Evolutionary conservation across 179 eudicot genomes (phyloP).

Genomic region (Sideroxylon spinosum): DNA sequence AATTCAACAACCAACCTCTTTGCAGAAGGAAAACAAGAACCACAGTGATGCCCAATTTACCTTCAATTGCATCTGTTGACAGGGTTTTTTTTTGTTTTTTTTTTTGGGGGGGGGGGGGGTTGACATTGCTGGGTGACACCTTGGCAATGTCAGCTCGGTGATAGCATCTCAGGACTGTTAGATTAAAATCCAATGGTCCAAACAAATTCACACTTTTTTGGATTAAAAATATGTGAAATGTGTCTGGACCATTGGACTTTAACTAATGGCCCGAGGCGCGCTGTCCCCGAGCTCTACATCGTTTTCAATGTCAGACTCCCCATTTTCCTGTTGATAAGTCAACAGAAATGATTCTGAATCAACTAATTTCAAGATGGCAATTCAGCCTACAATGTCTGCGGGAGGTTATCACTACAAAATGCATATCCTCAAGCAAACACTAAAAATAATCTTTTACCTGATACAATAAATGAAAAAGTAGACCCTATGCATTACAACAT

Average conservation of each 20-base stretch:
- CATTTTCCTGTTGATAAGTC: neutral
- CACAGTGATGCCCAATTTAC: neutral
- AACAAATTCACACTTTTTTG: no score
- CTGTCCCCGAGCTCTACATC: no score
- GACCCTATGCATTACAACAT: neutral
- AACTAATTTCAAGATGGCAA: slow-evolving; percentile 14
- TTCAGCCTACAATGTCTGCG: neutral
- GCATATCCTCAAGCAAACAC: neutral
- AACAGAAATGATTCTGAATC: neutral
- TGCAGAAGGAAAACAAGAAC: neutral
- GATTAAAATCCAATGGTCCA: no score
- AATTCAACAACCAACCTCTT: neutral
- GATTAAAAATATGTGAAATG: no score
- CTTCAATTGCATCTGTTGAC: neutral
- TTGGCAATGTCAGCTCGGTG: no score
- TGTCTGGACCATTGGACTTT: no score
- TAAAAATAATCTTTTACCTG: neutral
- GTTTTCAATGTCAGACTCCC: no score
- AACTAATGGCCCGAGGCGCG: no score
- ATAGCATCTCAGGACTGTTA: no score
- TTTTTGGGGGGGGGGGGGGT: no score
- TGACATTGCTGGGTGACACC: no score
- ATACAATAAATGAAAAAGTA: neutral
- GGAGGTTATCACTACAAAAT: neutral
- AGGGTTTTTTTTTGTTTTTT: no score